Evolutionary conservation across 2,329 filamentous ascomycete species (phyloP).

Genomic region (Diaporthe helianthi): DNA sequence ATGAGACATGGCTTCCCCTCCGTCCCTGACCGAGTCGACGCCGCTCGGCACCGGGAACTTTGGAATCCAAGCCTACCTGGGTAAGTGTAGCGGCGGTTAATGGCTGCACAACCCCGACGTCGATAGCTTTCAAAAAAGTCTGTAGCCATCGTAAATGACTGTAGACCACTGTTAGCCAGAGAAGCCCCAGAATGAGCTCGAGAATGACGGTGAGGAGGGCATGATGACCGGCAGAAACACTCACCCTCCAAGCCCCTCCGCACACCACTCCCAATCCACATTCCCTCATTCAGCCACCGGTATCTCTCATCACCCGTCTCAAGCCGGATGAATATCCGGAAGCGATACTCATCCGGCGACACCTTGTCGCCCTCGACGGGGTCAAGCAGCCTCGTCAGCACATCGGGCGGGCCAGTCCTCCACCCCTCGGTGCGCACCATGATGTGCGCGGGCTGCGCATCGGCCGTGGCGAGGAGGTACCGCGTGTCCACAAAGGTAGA

Average conservation of each 20-base stretch:
- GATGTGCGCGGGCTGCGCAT: constrained; percentile 35
- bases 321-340: constrained; percentile 28
- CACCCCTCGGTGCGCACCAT: constrained; percentile 36
- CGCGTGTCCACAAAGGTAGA: constrained; percentile 36
- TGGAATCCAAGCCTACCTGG: no score
- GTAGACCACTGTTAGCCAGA: not conserved
- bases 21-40: not conserved
- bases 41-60: no score
- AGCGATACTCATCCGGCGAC: constrained; percentile 29
- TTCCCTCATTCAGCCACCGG: constrained; percentile 25
- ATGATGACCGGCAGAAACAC: not conserved
- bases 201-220: not conserved
- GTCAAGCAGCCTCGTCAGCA: constrained; percentile 33
- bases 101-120: no score
- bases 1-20: not conserved
- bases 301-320: constrained; percentile 33
- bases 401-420: constrained; percentile 36
- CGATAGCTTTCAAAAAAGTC: constrained; percentile 8
- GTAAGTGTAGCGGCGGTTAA: not conserved
- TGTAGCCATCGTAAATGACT: constrained; percentile 31
- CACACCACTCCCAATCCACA: constrained; percentile 33
- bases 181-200: no score
- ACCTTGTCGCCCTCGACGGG: constrained; percentile 34
- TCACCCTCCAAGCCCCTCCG: constrained; percentile 32
- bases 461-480: constrained; percentile 33